Conservation (phyloP, 345 rosid genomes). For the Aurinia saxatilis region DNA sequence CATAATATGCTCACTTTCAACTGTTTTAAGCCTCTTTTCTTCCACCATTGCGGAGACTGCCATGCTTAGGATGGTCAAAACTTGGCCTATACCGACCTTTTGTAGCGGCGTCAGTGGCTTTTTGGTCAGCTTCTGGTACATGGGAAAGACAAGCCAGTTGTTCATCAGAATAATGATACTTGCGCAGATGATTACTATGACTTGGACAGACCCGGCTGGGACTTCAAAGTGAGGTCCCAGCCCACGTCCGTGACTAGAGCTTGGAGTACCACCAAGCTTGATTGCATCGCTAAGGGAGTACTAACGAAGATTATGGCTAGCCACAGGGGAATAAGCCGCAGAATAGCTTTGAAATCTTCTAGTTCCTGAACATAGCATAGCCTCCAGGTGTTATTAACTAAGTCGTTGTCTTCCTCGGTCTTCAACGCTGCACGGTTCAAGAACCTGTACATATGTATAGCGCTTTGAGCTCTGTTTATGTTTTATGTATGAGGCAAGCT, state of each 20-base stretch:
- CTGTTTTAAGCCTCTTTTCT: conserved; percentile 28
- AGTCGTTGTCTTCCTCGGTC: conserved; percentile 30
- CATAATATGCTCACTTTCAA: conserved; percentile 25
- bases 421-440: conserved; percentile 17
- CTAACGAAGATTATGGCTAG: conserved; percentile 28
- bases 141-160: conserved; percentile 23
- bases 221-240: conserved; percentile 33
- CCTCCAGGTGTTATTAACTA: conserved; percentile 29
- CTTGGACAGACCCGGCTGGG: conserved; percentile 37
- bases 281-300: conserved; percentile 28
- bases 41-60: conserved; percentile 31
- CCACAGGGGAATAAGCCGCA: conserved; percentile 35
- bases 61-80: conserved; percentile 24
- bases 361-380: conserved; percentile 22
- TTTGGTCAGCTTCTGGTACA: conserved; percentile 25
- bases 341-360: conserved; percentile 42
- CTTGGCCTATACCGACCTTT: conserved; percentile 36
- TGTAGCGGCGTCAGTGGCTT: conserved; percentile 26
- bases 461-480: no score
- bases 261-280: conserved; percentile 37
- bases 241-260: conserved; percentile 38
- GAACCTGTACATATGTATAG: no score
- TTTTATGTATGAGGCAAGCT: no score
- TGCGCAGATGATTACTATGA: conserved; percentile 20
- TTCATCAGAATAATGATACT: conserved; percentile 20